A percentile compares a stretch with the other conserved stretches of the same genome.
Conservation (phyloP, 257 asterid genomes). For the Verbascum thapsus region DNA sequence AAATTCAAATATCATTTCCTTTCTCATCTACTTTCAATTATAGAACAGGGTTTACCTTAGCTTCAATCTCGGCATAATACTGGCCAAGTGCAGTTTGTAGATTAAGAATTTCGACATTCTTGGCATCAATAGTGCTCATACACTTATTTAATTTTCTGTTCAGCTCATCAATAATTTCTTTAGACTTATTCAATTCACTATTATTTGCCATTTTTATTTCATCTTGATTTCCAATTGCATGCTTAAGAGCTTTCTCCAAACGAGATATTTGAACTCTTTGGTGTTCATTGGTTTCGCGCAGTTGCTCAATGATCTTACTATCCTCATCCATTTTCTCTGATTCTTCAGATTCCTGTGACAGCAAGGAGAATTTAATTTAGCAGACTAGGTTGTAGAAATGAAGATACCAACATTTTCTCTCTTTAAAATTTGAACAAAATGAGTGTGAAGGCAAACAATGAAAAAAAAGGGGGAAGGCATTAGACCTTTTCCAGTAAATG, state of each 20-base stretch:
- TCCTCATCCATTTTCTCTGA: constrained; percentile 99
- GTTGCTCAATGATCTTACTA: constrained; percentile 82
- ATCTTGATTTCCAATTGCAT: constrained; percentile 65
- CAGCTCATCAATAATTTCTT: constrained; percentile 71
- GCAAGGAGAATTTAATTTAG: constrained; percentile 26
- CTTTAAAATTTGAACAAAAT: constrained; percentile 19
- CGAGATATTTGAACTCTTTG: constrained; percentile 73
- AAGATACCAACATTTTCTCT: constrained; percentile 12
- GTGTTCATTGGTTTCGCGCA: constrained; percentile 69
- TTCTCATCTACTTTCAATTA: constrained; percentile 28
- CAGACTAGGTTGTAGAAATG: constrained; percentile 6
- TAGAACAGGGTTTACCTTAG: constrained; percentile 57
- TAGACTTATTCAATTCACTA: constrained; percentile 66
- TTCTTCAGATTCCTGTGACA: constrained; percentile 89
- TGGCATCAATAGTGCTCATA: constrained; percentile 71
- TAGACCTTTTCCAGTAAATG: constrained; percentile 91
- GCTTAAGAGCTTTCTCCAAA: constrained; percentile 75
- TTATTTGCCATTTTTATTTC: constrained; percentile 62
- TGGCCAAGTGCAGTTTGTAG: constrained; percentile 99
- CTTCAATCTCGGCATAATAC: constrained; percentile 97
- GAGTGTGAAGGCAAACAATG: constrained; percentile 27
- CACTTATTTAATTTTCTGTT: constrained; percentile 69
- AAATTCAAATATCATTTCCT: constrained; percentile 12
- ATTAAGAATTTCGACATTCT: constrained; percentile 86
- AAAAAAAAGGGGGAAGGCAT: constrained; percentile 19